Evolutionary conservation across 352 stramenopile species (phyloP), one percentile per base, ranked within the genome.

Genomic region (Pythium volutum): DNA sequence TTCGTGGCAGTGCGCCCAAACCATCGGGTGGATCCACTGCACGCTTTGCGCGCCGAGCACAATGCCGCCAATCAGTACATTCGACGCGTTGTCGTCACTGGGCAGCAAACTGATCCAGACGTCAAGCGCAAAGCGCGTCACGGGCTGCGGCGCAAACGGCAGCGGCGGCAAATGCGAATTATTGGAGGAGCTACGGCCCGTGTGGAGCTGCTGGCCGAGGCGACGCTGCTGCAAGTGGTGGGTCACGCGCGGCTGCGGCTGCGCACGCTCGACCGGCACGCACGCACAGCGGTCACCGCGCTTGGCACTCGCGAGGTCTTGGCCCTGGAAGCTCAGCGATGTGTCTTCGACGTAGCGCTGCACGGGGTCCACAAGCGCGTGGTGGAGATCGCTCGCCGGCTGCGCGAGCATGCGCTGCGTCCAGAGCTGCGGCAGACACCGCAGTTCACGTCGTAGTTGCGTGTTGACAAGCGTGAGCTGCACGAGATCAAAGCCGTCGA

Each of bases 1-100:
- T 42, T 78, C 65, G 41, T 81, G 73, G 62, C 74, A 81, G 42
- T 80, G 39, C 22, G 72, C 66, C 71, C 72, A 79, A 27, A 66
- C 54, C 54, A 16, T 47, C 47, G 41, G 59, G 62, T 27, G 59
- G 53, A 61, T 69, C 51, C 43, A 65, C 22, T 69, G 53, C 9
- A 71, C 65, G 2, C 71, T 81, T 31, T 85, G 74, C 12, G 71
- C 62, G 6, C 74, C 70, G 12, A 83, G 75, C n/a, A 83, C 62
- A 16, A 85, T 66, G 1, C 71, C 72, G 3, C 71, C 74, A 3
- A 52, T 14, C 18, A 72, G 51, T 31, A 62, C 46, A 20, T 15
- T 59, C 36, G n/a, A n/a, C n/a, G 47, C 9, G 26, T 55, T 41
- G 25, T 61, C 43, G 26, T 58, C 36, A 7, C 34, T 53, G 9